Evolutionary conservation across 306 rosid genomes (phyloP).

Genomic region (Castanea sativa): DNA sequence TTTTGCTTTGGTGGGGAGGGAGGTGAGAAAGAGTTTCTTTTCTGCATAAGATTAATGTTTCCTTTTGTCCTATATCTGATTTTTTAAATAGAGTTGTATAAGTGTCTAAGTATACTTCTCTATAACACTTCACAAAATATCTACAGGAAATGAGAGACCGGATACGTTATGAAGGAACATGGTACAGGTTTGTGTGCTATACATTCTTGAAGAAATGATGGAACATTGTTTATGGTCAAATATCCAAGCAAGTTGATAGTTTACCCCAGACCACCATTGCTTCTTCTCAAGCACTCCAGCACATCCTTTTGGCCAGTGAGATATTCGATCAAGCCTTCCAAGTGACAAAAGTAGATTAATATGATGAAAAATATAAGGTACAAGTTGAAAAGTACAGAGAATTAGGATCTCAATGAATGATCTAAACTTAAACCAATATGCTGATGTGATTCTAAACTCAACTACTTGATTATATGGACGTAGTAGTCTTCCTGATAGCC

Average conservation of each 20-base stretch:
- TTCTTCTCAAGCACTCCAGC: conserved; percentile 56
- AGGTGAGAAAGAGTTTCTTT: background rate
- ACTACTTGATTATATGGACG: too few species aligned
- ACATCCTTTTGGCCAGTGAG: conserved; percentile 67
- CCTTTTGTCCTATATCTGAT: background rate
- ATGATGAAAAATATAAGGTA: background rate
- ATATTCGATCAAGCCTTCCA: conserved; percentile 67
- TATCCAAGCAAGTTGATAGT: background rate
- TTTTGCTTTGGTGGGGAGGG: background rate
- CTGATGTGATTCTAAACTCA: background rate
- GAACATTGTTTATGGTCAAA: background rate
- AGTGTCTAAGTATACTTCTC: background rate
- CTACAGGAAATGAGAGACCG: background rate
- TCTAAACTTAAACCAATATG: background rate
- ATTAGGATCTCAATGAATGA: background rate
- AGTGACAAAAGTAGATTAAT: background rate
- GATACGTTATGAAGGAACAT: background rate
- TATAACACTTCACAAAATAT: background rate
- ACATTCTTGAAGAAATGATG: background rate
- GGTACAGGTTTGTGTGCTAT: background rate
- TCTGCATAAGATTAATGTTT: background rate
- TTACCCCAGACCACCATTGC: conserved; percentile 27
- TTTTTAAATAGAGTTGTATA: background rate
- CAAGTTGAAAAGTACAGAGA: background rate
- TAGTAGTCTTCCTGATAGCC: background rate